Percentiles rank a stretch among this genome's conserved stretches.
phyloP scores from a whole-genome alignment of 176 grass and related monocot species.

The Carex scoparia region DNA sequence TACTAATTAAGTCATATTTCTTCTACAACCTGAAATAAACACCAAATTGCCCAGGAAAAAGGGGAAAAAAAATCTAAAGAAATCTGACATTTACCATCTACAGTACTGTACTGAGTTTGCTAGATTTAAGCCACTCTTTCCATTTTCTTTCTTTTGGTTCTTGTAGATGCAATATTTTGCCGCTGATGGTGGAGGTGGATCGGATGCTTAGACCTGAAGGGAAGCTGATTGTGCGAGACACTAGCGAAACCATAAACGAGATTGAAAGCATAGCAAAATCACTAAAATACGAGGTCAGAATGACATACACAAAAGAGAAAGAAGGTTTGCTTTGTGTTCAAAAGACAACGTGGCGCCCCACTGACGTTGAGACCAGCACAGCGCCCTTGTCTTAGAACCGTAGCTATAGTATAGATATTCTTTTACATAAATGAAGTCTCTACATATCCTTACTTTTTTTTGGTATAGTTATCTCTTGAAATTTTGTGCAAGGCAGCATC shows the following conservation, averaged over 20 bases:
- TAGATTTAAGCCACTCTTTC: not conserved
- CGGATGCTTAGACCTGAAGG: slow-evolving; percentile 70
- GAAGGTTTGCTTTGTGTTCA: slow-evolving; percentile 68
- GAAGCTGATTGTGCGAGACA: slow-evolving; percentile 69
- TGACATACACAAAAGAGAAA: slow-evolving; percentile 57
- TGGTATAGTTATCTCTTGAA: slow-evolving; percentile 15
- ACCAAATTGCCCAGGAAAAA: not conserved
- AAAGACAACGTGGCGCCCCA: slow-evolving; percentile 84
- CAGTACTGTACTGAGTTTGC: not conserved
- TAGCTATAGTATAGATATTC: slow-evolving; percentile 19
- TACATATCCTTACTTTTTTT: slow-evolving; percentile 8
- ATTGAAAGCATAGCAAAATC: slow-evolving; percentile 63
- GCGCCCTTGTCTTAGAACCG: slow-evolving; percentile 18
- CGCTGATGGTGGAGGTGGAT: slow-evolving; percentile 73
- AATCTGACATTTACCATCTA: not conserved
- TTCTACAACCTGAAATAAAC: not conserved
- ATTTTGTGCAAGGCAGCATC: not conserved
- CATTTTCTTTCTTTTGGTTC: not conserved
- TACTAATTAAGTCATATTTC: not conserved
- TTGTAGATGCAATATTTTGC: slow-evolving; percentile 61
- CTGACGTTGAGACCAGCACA: slow-evolving; percentile 31
- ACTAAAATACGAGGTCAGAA: slow-evolving; percentile 66
- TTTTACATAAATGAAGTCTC: slow-evolving; percentile 6
- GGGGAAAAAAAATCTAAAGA: not conserved
- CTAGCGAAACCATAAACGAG: slow-evolving; percentile 57